Conservation (phyloP, 2,329 filamentous ascomycete genomes). For the Alternaria atra region DNA sequence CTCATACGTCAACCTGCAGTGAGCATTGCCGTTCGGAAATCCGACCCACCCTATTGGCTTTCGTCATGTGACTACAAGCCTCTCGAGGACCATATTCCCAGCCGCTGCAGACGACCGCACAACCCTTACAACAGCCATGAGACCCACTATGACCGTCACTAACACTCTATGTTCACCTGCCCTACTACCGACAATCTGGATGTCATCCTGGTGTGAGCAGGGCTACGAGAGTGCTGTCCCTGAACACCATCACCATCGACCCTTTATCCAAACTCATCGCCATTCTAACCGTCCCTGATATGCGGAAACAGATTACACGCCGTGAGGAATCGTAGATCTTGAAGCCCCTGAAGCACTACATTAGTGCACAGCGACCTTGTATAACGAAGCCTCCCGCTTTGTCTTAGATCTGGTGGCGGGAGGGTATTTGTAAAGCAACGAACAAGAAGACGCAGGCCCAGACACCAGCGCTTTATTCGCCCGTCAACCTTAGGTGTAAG, state of each 20-base stretch:
- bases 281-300: background rate
- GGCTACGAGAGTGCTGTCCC: background rate
- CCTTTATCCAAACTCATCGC: background rate
- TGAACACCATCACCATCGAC: background rate
- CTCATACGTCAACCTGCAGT: slow-evolving; percentile 43
- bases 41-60: slow-evolving; percentile 13
- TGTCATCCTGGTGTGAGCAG: background rate
- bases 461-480: slow-evolving; percentile 11
- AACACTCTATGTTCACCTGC: background rate
- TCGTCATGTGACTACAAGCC: slow-evolving; percentile 31
- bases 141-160: background rate
- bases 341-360: background rate
- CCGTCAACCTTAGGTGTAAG: background rate
- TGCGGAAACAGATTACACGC: background rate
- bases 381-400: slow-evolving; percentile 23
- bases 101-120: slow-evolving; percentile 6
- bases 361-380: slow-evolving; percentile 11
- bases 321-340: background rate
- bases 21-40: slow-evolving; percentile 10
- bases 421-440: slow-evolving; percentile 10
- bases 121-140: background rate
- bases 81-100: slow-evolving; percentile 2
- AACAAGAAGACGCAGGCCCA: background rate
- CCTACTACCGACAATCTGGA: background rate
- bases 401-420: slow-evolving; percentile 28